Evolutionary conservation across 106 monocot species (phyloP).

Genomic region (Dioscorea alata): DNA sequence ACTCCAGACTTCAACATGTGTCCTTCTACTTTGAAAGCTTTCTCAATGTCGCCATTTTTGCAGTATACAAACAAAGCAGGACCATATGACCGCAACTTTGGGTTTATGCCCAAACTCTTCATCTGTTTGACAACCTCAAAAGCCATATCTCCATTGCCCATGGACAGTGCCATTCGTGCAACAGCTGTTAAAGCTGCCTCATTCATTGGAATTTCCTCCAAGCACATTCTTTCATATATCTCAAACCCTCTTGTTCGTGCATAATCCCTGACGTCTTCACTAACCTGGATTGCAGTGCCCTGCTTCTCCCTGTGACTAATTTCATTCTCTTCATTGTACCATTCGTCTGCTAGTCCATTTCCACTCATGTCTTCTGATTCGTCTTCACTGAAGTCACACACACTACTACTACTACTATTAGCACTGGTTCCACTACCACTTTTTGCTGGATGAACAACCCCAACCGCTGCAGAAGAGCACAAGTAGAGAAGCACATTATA

Average conservation of each 20-base stretch:
- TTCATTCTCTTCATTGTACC: not conserved
- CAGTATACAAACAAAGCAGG: slow-evolving; percentile 55
- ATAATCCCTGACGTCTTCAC: slow-evolving; percentile 43
- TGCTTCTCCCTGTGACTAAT: not conserved
- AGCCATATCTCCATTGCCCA: slow-evolving; percentile 55
- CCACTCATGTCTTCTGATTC: not conserved
- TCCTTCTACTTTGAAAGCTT: slow-evolving; percentile 60
- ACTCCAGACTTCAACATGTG: slow-evolving; percentile 57
- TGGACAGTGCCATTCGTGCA: slow-evolving; percentile 62
- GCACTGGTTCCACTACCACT: slow-evolving; percentile 24
- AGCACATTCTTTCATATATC: slow-evolving; percentile 61
- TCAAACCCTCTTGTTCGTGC: slow-evolving; percentile 55
- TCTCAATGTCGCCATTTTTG: slow-evolving; percentile 40
- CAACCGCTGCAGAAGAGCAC: slow-evolving; percentile 62
- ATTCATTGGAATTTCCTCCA: slow-evolving; percentile 33
- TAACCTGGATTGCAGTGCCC: slow-evolving; percentile 26
- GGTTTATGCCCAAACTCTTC: slow-evolving; percentile 30
- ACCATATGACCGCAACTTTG: slow-evolving; percentile 58
- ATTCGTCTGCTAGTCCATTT: not conserved
- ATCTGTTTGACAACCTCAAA: slow-evolving; percentile 54
- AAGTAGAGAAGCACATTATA: slow-evolving; percentile 74
- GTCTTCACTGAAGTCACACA: not conserved
- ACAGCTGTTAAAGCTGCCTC: slow-evolving; percentile 75
- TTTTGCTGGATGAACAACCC: slow-evolving; percentile 58
- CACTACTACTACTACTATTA: slow-evolving; percentile 5